Evolutionary conservation across 371 early-diverging fungal genomes (phyloP), one percentile per base, ranked within the genome.

Genomic region (Apophysomyces trapeziformis): DNA sequence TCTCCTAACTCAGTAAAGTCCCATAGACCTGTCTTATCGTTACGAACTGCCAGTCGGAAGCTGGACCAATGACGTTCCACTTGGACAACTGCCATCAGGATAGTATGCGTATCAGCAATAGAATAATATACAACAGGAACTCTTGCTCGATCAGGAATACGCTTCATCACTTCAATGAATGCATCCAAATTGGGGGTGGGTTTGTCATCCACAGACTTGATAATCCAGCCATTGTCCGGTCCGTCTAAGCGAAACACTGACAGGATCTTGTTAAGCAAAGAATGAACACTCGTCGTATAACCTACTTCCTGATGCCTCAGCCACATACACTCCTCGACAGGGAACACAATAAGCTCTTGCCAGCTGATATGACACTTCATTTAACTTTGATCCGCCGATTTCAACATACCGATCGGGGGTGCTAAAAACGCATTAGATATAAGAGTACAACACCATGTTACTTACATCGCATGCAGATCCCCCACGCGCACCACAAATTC

Each of bases 351-450:
- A 94, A 11, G 87, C 83, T 60, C 92, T 80, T 0, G 96, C 96
- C 21, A 96, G 81, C 78, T 95, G 96, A 72, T 94, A 97, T 18
- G 93, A 92, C 2, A 96, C 79, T 66, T 94, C 87, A 72, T 96
- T 92, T 57, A 96, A 79, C 56, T 88, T 90, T 7, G 89, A 89
- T 32, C 97, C 98, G 62, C 98, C 97, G 41, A 96, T 82, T 73
- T 96, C 94, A 11, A 97, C 85, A 70, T 86, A 91, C 14, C 87
- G 79, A 76, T 88, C 83, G 5, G 95, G 94, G 11, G 94, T 92
- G 61, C 83, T 83, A 50, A 32, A 43, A 43, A 13, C 35, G 37
- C 54, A 43, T 58, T 45, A n/a, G 7, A 1, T 63, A 21, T 7
- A 13, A 38, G 50, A 7, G 1, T 12, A n/a, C 5, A 9, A 12